Evolutionary conservation across 306 rosid species (phyloP).

Genomic region (barrel medic (Medicago truncatula)): DNA sequence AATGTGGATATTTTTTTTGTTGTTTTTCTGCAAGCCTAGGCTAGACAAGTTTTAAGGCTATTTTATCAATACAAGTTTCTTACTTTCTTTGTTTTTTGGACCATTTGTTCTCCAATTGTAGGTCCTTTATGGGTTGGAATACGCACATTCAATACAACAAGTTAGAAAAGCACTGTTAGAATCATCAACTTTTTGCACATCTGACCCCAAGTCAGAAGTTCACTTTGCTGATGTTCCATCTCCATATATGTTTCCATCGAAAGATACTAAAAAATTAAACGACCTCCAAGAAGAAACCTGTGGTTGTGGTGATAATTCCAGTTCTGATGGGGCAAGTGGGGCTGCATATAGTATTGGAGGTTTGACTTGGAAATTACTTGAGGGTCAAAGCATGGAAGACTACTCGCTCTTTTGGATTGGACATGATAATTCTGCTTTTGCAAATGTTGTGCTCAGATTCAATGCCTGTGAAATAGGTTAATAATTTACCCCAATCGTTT

Average conservation of each 20-base stretch:
- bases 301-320: conserved; percentile 37
- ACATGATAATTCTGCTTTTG: conserved; percentile 78
- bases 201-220: conserved; percentile 47
- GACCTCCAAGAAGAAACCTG: conserved; percentile 44
- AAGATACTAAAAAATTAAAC: conserved; percentile 44
- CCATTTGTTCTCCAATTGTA: conserved; percentile 41
- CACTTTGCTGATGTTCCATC: conserved; percentile 69
- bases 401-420: conserved; percentile 87
- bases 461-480: conserved; percentile 90
- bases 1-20: not conserved
- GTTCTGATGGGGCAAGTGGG: conserved; percentile 40
- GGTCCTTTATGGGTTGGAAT: conserved; percentile 92
- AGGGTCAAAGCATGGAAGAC: conserved; percentile 73
- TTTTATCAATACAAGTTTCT: conserved; percentile 17
- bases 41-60: conserved; percentile 13
- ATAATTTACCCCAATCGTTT: conserved; percentile 10
- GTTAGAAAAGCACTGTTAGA: conserved; percentile 58
- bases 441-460: conserved; percentile 79
- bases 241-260: conserved; percentile 66
- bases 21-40: conserved; percentile 7
- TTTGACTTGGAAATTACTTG: conserved; percentile 70
- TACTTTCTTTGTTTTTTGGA: not conserved
- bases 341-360: conserved; percentile 69
- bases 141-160: conserved; percentile 57
- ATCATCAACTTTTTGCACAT: conserved; percentile 37